Conservation (phyloP, 768 basidiomycete genomes). For the Termitomyces eurrhizus region DNA sequence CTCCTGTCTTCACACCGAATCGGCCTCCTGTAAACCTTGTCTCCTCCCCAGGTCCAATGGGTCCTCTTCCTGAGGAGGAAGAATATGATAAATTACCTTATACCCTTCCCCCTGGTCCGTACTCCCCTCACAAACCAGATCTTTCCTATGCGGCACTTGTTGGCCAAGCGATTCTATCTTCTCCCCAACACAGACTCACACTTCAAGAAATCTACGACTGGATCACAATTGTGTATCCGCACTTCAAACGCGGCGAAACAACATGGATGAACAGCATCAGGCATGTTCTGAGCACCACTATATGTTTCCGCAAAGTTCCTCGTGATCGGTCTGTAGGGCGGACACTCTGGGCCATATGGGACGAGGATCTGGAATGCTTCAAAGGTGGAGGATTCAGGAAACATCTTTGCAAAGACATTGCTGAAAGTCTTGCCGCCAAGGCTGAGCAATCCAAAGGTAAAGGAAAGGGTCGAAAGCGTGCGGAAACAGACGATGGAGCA, state of each 20-base stretch:
- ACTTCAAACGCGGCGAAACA: conserved; percentile 87
- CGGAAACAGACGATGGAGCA: conserved; percentile 32
- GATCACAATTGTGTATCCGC: conserved; percentile 91
- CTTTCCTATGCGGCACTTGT: conserved; percentile 94
- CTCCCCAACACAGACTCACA: conserved; percentile 77
- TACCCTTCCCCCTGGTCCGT: conserved; percentile 80
- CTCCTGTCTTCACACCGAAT: conserved; percentile 62
- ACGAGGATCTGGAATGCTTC: conserved; percentile 81
- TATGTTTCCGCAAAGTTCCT: conserved; percentile 83
- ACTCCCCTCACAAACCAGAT: conserved; percentile 75
- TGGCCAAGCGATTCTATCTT: conserved; percentile 90
- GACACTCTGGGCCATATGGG: conserved; percentile 85
- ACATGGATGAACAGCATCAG: conserved; percentile 99
- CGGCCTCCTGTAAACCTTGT: conserved; percentile 66
- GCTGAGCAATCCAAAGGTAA: conserved; percentile 30
- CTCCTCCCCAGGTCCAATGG: conserved; percentile 82
- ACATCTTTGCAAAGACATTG: conserved; percentile 47
- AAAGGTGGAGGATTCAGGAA: conserved; percentile 79
- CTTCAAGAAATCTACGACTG: conserved; percentile 96
- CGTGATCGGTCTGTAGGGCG: conserved; percentile 76
- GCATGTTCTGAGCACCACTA: conserved; percentile 92
- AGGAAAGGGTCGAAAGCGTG: conserved; percentile 32
- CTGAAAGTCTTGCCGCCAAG: conserved; percentile 31
- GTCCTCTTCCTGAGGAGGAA: conserved; percentile 56
- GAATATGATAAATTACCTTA: conserved; percentile 69